These are phyloP conservation scores for Anthracocystis setariae DNA, from an alignment of 1,284 basidiomycete genomes.

Conservation along the genomic window DNA sequence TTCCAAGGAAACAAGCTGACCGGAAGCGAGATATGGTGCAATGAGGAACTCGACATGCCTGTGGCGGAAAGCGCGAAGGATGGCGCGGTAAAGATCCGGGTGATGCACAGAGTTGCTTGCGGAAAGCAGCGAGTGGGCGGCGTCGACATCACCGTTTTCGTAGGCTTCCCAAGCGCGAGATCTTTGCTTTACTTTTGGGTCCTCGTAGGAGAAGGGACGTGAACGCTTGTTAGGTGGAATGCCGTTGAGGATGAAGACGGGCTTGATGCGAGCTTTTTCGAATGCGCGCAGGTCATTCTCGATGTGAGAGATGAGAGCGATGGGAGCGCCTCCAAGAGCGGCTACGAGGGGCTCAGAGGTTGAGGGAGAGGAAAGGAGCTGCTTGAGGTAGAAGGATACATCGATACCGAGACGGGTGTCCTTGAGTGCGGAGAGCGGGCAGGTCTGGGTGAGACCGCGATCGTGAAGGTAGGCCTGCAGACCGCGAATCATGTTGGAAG, in stretches of 20 bases:
- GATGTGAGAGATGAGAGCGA: slow-evolving; percentile 75
- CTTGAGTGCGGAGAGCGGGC: slow-evolving; percentile 82
- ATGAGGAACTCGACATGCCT: slow-evolving; percentile 95
- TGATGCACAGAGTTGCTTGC: slow-evolving; percentile 73
- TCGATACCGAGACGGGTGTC: slow-evolving; percentile 97
- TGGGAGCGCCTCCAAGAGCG: slow-evolving; percentile 90
- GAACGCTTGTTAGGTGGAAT: slow-evolving; percentile 55
- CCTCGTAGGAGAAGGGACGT: slow-evolving; percentile 62
- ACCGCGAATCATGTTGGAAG: slow-evolving; percentile 40
- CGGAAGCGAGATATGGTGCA: slow-evolving; percentile 92
- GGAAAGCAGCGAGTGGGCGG: slow-evolving; percentile 83
- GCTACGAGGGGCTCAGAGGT: slow-evolving; percentile 87
- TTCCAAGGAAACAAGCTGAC: slow-evolving; percentile 91
- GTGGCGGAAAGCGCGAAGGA: slow-evolving; percentile 91
- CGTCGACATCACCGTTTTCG: slow-evolving; percentile 74
- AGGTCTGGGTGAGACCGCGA: slow-evolving; percentile 84
- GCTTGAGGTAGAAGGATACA: slow-evolving; percentile 87
- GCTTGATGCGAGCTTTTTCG: slow-evolving; percentile 91
- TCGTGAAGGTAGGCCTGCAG: slow-evolving; percentile 73
- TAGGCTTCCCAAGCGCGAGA: slow-evolving; percentile 64
- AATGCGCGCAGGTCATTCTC: slow-evolving; percentile 89
- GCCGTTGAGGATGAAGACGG: slow-evolving; percentile 95
- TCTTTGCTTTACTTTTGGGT: slow-evolving; percentile 58
- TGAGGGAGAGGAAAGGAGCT: slow-evolving; percentile 79
- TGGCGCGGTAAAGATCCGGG: slow-evolving; percentile 87